Evolutionary conservation across 345 rosid species (phyloP).

Genomic region (Gossypium arboreum): DNA sequence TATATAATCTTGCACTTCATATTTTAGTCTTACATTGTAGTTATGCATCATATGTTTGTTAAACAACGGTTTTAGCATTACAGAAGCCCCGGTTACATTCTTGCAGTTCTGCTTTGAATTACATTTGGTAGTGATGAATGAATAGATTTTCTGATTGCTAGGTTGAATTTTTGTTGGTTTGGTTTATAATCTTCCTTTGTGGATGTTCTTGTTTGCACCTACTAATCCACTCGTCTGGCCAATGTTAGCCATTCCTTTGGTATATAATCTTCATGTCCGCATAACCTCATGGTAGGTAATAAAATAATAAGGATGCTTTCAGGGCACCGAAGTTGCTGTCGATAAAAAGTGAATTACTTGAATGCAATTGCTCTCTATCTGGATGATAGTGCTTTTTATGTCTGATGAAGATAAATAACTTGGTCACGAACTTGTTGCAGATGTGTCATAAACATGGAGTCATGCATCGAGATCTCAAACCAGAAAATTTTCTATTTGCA

Average conservation of each 20-base stretch:
- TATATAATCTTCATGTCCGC: not conserved
- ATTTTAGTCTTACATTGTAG: not conserved
- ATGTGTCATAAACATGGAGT: constrained; percentile 69
- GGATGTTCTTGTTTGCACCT: too few relatives aligned
- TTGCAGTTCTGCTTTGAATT: not conserved
- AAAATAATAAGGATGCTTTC: not conserved
- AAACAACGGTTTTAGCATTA: not conserved
- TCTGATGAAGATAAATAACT: not conserved
- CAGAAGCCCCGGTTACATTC: not conserved
- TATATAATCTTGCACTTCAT: not conserved
- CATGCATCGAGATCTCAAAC: constrained; percentile 77
- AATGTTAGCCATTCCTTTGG: too few relatives aligned
- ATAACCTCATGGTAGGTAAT: not conserved
- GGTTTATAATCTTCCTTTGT: too few relatives aligned
- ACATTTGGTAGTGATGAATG: not conserved
- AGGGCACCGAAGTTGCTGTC: not conserved
- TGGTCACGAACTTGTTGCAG: constrained; percentile 25
- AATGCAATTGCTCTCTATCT: not conserved
- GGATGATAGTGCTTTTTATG: not conserved
- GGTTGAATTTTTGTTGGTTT: too few relatives aligned
- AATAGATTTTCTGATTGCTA: not conserved
- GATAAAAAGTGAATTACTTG: not conserved
- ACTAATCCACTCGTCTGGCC: too few relatives aligned
- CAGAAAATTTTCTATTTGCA: constrained; percentile 66
- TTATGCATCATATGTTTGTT: not conserved